Evolutionary conservation across 75 land plant species (phyloP).

Genomic region (Sequoiadendron giganteum): DNA sequence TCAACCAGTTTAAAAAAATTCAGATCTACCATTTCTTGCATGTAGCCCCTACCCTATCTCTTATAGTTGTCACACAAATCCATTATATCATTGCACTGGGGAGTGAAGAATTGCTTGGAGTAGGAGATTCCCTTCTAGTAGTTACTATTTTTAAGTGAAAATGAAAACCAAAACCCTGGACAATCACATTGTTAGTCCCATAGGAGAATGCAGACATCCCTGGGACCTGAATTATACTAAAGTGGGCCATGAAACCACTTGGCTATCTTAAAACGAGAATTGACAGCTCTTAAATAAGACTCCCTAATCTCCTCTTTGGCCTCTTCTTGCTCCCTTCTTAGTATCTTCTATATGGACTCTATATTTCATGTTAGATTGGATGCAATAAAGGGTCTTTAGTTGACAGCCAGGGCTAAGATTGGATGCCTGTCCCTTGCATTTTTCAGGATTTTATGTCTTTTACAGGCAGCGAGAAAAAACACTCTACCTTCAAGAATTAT

Average conservation of each 20-base stretch:
- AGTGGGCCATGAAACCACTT: not conserved
- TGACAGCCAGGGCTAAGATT: no score
- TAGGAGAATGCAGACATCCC: no score
- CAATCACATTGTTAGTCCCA: no score
- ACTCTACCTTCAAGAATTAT: no score
- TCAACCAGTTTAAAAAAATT: not conserved
- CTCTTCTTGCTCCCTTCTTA: not conserved
- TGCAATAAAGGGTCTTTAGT: no score
- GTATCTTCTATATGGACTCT: no score
- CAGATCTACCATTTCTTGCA: not conserved
- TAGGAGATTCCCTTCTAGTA: not conserved
- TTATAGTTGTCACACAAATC: not conserved
- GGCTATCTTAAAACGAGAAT: not conserved
- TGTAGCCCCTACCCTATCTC: not conserved
- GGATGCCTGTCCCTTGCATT: no score
- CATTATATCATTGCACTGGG: not conserved
- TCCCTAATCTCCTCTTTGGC: not conserved
- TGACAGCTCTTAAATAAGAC: not conserved
- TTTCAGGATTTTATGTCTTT: no score
- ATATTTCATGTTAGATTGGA: no score
- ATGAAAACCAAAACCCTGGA: no score
- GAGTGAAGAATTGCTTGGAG: not conserved
- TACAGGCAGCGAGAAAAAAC: no score
- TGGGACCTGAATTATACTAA: not conserved
- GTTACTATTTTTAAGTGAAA: no score